Base-by-base conservation (phyloP, 2,329 filamentous ascomycete species). In the Incumbomyces delicatus region DNA sequence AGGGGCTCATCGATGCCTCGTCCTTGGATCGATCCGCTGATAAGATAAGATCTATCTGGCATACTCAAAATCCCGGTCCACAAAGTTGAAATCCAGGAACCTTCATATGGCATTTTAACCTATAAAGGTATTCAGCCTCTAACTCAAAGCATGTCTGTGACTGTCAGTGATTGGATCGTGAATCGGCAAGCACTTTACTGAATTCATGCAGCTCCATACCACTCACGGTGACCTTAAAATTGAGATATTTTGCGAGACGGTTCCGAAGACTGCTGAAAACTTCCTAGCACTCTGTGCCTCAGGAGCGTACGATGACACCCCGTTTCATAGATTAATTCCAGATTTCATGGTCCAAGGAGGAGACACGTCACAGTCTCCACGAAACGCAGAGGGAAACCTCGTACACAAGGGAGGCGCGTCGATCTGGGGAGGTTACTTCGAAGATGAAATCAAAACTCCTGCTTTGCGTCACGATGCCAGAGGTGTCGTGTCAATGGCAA, bases 181-280 rank as follows among this genome's bases (percentile, higher is more conserved):
- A 27, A 27, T 27, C 22, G 8, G 22, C 22, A 17, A 20, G 17
- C 47, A 22, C 43, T 47, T n/a, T 41, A 16, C 16, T 16, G 37
- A 18, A 33, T 44, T 8, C 22, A 27, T 27, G 22, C 8, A 71
- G 68, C 76, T 98, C 12, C 88, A 95, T 67, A 98, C 92, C 41
- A 86, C 81, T 42, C 76, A 84, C 44, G 92, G 92, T 62, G 83
- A 92, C 67, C 76, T 98, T 63, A 98, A 96, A 70, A 78, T 96
- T 58, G 92, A 96, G 66, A 74, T 98, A 56, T 96, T 95, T 70
- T 96, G 90, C 71, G 87, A 95, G 65, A 83, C 85, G 57, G 87
- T 94, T 29, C 92, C 92, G 52, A 89, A 90, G 65, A 95, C 92
- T 0, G 84, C 88, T 53, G 86, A 95, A 68, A 83, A 82, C 65